A percentile compares a stretch with the other conserved stretches of the same genome.
phyloP scores from a whole-genome alignment of 805 yeast genomes.

The Candida wancherniae region DNA sequence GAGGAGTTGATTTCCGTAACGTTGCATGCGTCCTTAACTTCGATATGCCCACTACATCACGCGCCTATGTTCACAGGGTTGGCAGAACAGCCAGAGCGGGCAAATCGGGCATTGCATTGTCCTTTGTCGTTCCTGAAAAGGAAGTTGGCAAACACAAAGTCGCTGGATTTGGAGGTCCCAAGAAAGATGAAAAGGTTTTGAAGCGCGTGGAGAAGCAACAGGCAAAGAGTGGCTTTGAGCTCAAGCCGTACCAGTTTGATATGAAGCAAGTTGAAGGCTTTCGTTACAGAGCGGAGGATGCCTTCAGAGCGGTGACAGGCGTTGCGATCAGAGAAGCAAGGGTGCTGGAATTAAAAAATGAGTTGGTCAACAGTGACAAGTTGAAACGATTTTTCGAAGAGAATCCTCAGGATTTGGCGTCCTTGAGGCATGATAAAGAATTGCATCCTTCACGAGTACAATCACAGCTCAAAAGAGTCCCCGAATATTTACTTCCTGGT shows the following conservation, averaged over 20 bases:
- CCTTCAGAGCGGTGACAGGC: conserved; percentile 89
- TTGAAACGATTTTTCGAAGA: conserved; percentile 94
- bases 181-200: conserved; percentile 82
- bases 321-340: conserved; percentile 91
- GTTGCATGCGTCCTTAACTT: conserved; percentile 96
- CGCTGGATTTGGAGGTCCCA: conserved; percentile 65
- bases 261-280: conserved; percentile 90
- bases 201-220: conserved; percentile 74
- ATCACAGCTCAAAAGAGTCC: conserved; percentile 83
- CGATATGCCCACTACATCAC: conserved; percentile 86
- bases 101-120: conserved; percentile 87
- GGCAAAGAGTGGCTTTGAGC: conserved; percentile 61
- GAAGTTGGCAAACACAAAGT: conserved; percentile 87
- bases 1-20: conserved; percentile 95
- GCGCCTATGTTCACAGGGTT: conserved; percentile 85
- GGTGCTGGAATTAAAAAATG: conserved; percentile 80
- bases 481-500: conserved; percentile 84
- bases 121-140: conserved; percentile 80
- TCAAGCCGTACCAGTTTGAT: conserved; percentile 87
- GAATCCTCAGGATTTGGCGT: conserved; percentile 88
- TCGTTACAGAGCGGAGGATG: conserved; percentile 95
- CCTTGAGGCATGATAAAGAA: conserved; percentile 88
- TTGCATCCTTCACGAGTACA: conserved; percentile 79
- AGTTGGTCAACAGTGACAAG: conserved; percentile 81
- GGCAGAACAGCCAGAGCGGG: conserved; percentile 99